These are phyloP conservation scores for Albugo laibachii DNA, from an alignment of 352 stramenopile species.

Conservation along the genomic window DNA sequence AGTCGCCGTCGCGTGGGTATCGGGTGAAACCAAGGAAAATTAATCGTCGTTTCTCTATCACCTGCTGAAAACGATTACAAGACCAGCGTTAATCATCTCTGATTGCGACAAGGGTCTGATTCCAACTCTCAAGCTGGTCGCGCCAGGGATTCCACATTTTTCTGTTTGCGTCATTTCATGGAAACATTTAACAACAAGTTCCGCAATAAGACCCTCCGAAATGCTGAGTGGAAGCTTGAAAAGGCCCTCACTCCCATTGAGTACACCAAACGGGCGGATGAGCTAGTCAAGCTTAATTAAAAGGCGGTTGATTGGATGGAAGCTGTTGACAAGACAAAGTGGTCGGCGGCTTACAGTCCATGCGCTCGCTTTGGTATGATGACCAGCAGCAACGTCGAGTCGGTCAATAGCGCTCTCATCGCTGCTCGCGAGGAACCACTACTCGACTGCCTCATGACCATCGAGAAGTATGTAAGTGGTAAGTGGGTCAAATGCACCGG, in stretches of 20 bases:
- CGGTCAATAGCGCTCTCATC: background rate
- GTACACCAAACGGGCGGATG: background rate
- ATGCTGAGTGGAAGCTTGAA: background rate
- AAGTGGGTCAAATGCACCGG: too few species aligned
- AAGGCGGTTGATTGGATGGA: background rate
- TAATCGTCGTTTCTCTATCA: background rate
- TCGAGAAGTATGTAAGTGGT: too few species aligned
- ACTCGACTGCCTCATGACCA: background rate
- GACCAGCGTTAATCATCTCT: background rate
- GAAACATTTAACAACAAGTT: slow-evolving; percentile 6
- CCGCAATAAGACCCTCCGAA: background rate
- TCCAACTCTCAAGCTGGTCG: background rate
- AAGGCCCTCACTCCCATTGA: background rate
- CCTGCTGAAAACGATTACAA: background rate
- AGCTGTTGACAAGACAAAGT: background rate
- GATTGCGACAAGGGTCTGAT: background rate
- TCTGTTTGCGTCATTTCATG: slow-evolving; percentile 1
- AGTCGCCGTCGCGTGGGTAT: background rate
- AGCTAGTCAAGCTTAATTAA: background rate
- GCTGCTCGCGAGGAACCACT: background rate
- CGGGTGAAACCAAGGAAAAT: background rate
- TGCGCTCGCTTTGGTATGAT: background rate
- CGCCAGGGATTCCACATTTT: background rate
- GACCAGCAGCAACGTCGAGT: slow-evolving; percentile 4
- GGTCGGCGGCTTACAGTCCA: background rate